These are phyloP conservation scores for Scutellospora calospora DNA, from an alignment of 371 early-diverging fungal species.

Conservation along the genomic window DNA sequence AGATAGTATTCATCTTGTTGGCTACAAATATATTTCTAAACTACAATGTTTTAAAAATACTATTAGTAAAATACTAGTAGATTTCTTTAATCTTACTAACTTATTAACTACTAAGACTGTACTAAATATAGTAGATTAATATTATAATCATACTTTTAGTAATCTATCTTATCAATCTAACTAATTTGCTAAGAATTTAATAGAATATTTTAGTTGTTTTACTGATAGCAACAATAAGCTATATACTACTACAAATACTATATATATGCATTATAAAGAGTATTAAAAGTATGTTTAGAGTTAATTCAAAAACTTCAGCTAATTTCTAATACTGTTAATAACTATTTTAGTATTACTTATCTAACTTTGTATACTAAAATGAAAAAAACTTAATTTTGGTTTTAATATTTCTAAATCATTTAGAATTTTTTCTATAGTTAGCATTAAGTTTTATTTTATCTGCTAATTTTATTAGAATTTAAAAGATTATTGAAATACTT, in stretches of 20 bases:
- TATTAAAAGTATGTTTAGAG: too few species aligned
- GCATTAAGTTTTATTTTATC: slow-evolving; percentile 24
- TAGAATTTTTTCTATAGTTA: background rate
- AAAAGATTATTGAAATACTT: slow-evolving; percentile 27
- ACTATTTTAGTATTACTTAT: slow-evolving; percentile 2
- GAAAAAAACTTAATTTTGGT: slow-evolving; percentile 30
- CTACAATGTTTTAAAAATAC: too few species aligned
- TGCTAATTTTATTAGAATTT: slow-evolving; percentile 16
- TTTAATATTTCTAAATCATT: slow-evolving; percentile 20
- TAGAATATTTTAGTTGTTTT: slow-evolving; percentile 11
- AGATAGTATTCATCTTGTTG: too few species aligned
- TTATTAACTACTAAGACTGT: too few species aligned
- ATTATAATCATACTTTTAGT: slow-evolving; percentile 1
- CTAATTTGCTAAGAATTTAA: slow-evolving; percentile 15
- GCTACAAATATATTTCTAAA: too few species aligned
- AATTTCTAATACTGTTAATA: background rate
- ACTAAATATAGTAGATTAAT: background rate
- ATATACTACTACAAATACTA: too few species aligned
- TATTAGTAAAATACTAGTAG: too few species aligned
- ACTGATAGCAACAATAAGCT: too few species aligned
- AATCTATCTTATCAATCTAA: background rate
- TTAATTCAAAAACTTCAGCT: background rate
- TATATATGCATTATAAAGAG: too few species aligned
- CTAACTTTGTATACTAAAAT: slow-evolving; percentile 14
- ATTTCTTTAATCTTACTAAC: too few species aligned